Evolutionary conservation across 176 grass and related monocot species (phyloP), one percentile per base, ranked within the genome.

Genomic region (Zea luxurians): DNA sequence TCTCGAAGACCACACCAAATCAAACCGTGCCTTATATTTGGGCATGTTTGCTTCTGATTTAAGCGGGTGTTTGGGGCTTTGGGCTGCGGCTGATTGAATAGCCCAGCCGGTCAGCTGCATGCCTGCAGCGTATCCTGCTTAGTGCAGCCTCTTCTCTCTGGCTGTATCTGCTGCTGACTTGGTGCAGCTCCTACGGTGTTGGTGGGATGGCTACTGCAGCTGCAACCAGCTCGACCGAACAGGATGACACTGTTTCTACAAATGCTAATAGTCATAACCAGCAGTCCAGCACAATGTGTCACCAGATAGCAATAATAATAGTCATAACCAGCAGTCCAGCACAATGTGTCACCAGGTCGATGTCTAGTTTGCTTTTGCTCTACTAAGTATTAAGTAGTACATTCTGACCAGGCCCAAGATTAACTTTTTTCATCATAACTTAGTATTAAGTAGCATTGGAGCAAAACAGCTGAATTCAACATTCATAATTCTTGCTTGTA

Each of bases 371-470:
- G 0, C 27, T 27, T 20, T 72, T 68, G 35, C 34, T 48, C 64
- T 74, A 27, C 52, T 40, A 18, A 68, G 34, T 42, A 35, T 54
- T 48, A 43, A 38, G 11, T 37, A 67, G 16, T 70, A 41, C 48
- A 80, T 45, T 45, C 66, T 21, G 48, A 10, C 73, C 12, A 77
- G 48, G 64, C 10, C 81, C 3, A 77, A 49, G 53, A 37, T 77
- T 77, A 53, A 52, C 49, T 61, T 70, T 17, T 35, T 37, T 21
- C 0, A 5, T 57, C 37, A 40, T 40, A 40, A 40, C 38, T 40
- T 48, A 47, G 50, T 36, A 48, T 41, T n/a, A 27, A 47, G 7
- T 40, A 76, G 52, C 10, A 71, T 40, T 40, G 4, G 38, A 40
- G 4, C 38, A 40, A 62, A 62, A 76, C 7, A 48, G 12, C 27